Conservation (phyloP, 139 green algal genomes). For the Diplosphaera chodatii region DNA sequence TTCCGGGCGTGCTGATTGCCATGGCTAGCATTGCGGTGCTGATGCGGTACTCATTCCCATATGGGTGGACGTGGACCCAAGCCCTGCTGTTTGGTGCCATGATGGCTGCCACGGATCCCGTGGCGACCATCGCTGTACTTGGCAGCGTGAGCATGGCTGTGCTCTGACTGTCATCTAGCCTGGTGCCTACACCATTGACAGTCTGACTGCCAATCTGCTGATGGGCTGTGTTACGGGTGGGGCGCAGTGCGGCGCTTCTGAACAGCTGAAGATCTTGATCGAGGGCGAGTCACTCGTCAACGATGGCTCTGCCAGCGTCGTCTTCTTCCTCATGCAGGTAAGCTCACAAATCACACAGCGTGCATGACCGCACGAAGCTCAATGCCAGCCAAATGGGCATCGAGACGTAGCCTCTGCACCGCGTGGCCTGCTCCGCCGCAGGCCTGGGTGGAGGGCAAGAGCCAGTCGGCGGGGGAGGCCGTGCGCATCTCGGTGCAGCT, state of each 20-base stretch:
- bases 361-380: no score
- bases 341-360: not conserved
- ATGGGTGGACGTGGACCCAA: slow-evolving; percentile 54
- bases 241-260: slow-evolving; percentile 51
- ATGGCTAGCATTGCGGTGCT: slow-evolving; percentile 39
- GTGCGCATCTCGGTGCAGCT: slow-evolving; percentile 35
- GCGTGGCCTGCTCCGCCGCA: no score
- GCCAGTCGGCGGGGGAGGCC: slow-evolving; percentile 2
- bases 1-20: slow-evolving; percentile 43
- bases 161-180: no score
- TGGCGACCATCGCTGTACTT: slow-evolving; percentile 64
- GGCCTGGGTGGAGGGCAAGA: slow-evolving; percentile 10
- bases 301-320: slow-evolving; percentile 65
- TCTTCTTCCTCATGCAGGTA: slow-evolving; percentile 51
- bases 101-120: slow-evolving; percentile 64
- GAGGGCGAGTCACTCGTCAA: slow-evolving; percentile 76
- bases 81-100: slow-evolving; percentile 54
- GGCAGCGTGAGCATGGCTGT: slow-evolving; percentile 1
- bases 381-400: no score
- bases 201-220: no score
- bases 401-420: no score
- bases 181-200: no score
- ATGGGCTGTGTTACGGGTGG: no score
- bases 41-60: slow-evolving; percentile 51
- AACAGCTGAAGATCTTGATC: slow-evolving; percentile 54